Base-by-base conservation (phyloP, 2,329 filamentous ascomycete species). In the Cadophora luteo-olivacea region DNA sequence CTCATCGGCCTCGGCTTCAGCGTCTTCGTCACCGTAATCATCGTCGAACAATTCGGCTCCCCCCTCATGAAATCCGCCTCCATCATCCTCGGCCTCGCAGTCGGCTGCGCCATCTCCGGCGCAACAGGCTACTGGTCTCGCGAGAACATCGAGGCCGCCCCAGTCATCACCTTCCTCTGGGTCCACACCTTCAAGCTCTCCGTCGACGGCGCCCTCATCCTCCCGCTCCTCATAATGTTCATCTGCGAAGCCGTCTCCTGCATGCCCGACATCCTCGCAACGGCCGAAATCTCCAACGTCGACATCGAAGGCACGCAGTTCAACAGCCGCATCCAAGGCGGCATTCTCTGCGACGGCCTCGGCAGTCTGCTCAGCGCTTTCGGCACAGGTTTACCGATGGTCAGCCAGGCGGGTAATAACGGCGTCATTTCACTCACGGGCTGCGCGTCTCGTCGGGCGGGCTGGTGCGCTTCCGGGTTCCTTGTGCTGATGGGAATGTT, bases 11-110 rank as follows among this genome's bases (percentile, higher is more conserved):
- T 91, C 0, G 89, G 89, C 0, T 91, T 91, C 79, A 82, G 85
- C 36, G 89, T 91, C 66, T 91, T 91, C 75, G 78, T 89, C 32
- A 89, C 87, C 2, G 91, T 92, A 73, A 88, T 91, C 72, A 72
- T 91, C 33, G 89, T 87, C 73, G 89, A 92, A 75, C 84, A 88
- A n/a, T 91, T 91, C 74, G 89, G 89, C 3, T 85, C 86, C 4
- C 89, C 89, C 0, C 89, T 91, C 75, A 90, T 92, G 87, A 91
- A 91, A 77, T 89, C 86, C 32, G 89, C 87, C 54, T 85, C 87
- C 16, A 88, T 92, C 25, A 85, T 91, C 33, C 78, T 91, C 60
- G 89, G 89, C 29, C 81, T 91, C 2, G 82, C 91, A 4, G 84
- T 90, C 14, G 89, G 89, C 49, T 92, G 89, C 73, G 89, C 91